A percentile compares a stretch with the other conserved stretches of the same genome.
Conservation (phyloP, 352 stramenopile genomes). For the Halophytophthora batemanensis region DNA sequence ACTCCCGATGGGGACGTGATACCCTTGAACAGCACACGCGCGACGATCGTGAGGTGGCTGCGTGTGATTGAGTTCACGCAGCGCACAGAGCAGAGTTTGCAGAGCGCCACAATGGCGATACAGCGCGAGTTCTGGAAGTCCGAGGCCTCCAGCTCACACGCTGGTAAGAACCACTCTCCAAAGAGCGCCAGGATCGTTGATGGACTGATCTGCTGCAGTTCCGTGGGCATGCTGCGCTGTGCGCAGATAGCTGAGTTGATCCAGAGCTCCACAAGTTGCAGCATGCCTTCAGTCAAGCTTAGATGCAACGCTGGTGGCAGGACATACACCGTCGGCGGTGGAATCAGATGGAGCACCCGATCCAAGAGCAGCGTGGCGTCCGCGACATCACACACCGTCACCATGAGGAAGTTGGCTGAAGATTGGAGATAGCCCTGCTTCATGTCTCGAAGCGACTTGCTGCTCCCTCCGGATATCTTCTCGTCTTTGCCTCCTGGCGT, state of each 20-base stretch:
- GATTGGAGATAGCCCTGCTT: slow-evolving; percentile 73
- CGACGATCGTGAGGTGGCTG: slow-evolving; percentile 60
- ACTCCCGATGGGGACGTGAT: slow-evolving; percentile 71
- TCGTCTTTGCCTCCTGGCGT: slow-evolving; percentile 19
- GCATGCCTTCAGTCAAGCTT: slow-evolving; percentile 70
- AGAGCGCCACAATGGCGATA: slow-evolving; percentile 73
- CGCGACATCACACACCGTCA: slow-evolving; percentile 44
- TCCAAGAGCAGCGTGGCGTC: slow-evolving; percentile 79
- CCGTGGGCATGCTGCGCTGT: slow-evolving; percentile 46
- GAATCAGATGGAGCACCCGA: slow-evolving; percentile 77
- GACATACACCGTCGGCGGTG: slow-evolving; percentile 59
- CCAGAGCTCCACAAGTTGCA: slow-evolving; percentile 77
- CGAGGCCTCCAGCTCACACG: slow-evolving; percentile 64
- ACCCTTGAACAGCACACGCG: slow-evolving; percentile 69
- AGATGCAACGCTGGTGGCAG: slow-evolving; percentile 64
- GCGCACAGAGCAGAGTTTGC: slow-evolving; percentile 71
- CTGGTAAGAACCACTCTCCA: slow-evolving; percentile 82
- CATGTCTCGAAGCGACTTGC: slow-evolving; percentile 50
- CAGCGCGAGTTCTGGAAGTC: slow-evolving; percentile 81
- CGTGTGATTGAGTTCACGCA: slow-evolving; percentile 59
- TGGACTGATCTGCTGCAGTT: slow-evolving; percentile 69
- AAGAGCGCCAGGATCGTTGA: slow-evolving; percentile 84
- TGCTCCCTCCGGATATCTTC: slow-evolving; percentile 13
- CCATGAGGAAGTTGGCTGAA: slow-evolving; percentile 68
- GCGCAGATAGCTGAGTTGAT: slow-evolving; percentile 76